Conservation (phyloP, 1,284 basidiomycete genomes). For the Malassezia brasiliensis region DNA sequence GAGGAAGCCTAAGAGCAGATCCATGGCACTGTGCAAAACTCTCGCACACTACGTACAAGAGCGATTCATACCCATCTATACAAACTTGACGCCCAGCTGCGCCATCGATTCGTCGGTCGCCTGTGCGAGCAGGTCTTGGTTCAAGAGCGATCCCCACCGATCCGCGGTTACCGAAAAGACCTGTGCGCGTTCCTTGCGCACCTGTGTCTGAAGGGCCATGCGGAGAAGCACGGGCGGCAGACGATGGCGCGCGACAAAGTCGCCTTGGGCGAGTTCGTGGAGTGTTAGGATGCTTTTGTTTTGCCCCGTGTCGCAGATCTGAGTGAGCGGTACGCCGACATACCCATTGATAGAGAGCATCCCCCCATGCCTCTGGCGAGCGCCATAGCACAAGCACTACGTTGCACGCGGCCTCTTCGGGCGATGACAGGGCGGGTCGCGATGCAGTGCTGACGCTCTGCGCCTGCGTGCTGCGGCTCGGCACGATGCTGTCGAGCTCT, state of each 20-base stretch:
- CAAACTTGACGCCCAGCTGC: slow-evolving; percentile 18
- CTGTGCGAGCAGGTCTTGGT: background rate
- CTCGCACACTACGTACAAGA: background rate
- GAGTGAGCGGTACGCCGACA: background rate
- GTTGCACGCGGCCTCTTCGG: background rate
- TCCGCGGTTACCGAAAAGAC: slow-evolving; percentile 3
- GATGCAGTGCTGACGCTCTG: slow-evolving; percentile 1
- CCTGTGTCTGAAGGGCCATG: slow-evolving; percentile 4
- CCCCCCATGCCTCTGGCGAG: slow-evolving; percentile 54
- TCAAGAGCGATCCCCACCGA: background rate
- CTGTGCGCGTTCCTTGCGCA: slow-evolving; percentile 11
- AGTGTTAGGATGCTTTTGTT: slow-evolving; percentile 54
- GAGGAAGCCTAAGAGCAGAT: background rate
- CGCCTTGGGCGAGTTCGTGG: slow-evolving; percentile 54
- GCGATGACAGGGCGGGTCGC: background rate
- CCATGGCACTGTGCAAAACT: background rate
- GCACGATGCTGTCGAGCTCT: background rate
- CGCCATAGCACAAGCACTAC: slow-evolving; percentile 52
- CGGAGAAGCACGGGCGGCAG: slow-evolving; percentile 11
- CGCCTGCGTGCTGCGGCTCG: slow-evolving; percentile 9
- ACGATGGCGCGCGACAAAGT: slow-evolving; percentile 49
- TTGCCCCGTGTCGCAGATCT: slow-evolving; percentile 53
- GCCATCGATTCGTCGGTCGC: background rate
- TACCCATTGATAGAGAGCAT: slow-evolving; percentile 53
- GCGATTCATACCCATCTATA: slow-evolving; percentile 7